phyloP scores from a whole-genome alignment of 495 filamentous ascomycete genomes.

The Polyplosphaeria fusca region DNA sequence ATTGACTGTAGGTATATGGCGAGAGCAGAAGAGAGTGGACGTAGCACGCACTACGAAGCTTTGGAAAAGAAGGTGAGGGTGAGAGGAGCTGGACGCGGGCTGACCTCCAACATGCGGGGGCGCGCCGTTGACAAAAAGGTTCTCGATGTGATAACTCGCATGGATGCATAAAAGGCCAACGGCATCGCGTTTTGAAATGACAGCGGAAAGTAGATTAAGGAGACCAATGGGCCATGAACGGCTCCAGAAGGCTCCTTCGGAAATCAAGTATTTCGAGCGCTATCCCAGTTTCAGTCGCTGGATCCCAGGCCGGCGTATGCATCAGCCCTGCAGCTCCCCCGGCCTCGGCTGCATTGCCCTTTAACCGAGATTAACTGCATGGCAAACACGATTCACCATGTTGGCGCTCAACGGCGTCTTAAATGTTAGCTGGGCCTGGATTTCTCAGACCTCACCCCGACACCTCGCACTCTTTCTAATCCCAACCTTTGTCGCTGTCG shows the following conservation, averaged over 20 bases:
- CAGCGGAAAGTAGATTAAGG: conserved; percentile 17
- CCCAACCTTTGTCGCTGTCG: neutral
- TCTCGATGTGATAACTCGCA: neutral
- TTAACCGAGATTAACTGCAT: conserved; percentile 25
- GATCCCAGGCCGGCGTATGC: neutral
- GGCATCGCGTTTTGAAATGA: neutral
- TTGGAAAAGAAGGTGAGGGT: conserved; percentile 2
- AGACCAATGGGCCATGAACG: conserved; percentile 17
- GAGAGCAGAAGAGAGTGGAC: conserved; percentile 23
- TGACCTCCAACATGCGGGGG: conserved; percentile 4
- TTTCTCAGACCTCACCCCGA: neutral
- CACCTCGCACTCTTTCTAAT: conserved; percentile 7
- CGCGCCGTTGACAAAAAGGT: conserved; percentile 21
- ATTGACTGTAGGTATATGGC: conserved; percentile 31
- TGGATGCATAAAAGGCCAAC: conserved; percentile 4
- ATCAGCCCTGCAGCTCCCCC: conserved; percentile 4
- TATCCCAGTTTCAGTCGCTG: conserved; percentile 7
- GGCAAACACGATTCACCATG: conserved; percentile 21
- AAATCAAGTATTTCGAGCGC: conserved; percentile 19
- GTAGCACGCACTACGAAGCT: conserved; percentile 10
- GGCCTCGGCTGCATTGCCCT: neutral
- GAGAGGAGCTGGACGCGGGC: conserved; percentile 2
- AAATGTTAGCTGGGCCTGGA: conserved; percentile 15
- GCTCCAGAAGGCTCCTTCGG: too few relatives aligned
- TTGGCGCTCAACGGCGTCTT: conserved; percentile 2